Evolutionary conservation across 495 filamentous ascomycete genomes (phyloP).

Genomic region (Aspergillus affinis): DNA sequence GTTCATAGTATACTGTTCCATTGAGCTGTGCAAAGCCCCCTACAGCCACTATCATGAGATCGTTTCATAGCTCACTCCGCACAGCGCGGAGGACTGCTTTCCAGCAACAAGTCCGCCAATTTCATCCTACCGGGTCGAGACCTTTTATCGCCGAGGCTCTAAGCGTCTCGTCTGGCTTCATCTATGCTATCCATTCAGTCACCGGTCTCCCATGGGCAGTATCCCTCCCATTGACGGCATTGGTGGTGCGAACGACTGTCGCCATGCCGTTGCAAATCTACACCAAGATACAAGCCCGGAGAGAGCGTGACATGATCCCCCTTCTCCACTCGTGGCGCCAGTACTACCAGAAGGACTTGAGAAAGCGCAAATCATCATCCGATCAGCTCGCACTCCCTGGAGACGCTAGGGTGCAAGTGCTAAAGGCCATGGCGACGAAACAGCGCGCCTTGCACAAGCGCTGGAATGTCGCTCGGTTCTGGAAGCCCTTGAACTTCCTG

Average conservation of each 20-base stretch:
- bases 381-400: neutral
- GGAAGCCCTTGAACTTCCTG: slow-evolving; percentile 44
- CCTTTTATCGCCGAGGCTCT: slow-evolving; percentile 48
- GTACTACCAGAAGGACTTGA: slow-evolving; percentile 23
- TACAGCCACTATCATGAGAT: slow-evolving; percentile 11
- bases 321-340: slow-evolving; percentile 51
- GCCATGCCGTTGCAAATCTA: slow-evolving; percentile 62
- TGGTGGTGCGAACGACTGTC: slow-evolving; percentile 58
- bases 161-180: slow-evolving; percentile 50
- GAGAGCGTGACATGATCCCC: slow-evolving; percentile 47
- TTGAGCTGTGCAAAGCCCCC: neutral
- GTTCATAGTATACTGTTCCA: neutral
- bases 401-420: neutral
- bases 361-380: slow-evolving; percentile 6
- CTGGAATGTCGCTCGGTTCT: slow-evolving; percentile 47
- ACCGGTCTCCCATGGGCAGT: slow-evolving; percentile 67
- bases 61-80: slow-evolving; percentile 14
- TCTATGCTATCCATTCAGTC: slow-evolving; percentile 60
- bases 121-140: slow-evolving; percentile 45
- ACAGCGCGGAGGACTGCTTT: slow-evolving; percentile 5
- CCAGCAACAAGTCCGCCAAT: slow-evolving; percentile 40
- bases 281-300: slow-evolving; percentile 37
- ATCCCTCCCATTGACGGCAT: slow-evolving; percentile 67
- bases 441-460: slow-evolving; percentile 38
- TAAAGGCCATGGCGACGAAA: slow-evolving; percentile 21